phyloP scores from a whole-genome alignment of 148 eudicot genomes.

The Rhododendron henanense region DNA sequence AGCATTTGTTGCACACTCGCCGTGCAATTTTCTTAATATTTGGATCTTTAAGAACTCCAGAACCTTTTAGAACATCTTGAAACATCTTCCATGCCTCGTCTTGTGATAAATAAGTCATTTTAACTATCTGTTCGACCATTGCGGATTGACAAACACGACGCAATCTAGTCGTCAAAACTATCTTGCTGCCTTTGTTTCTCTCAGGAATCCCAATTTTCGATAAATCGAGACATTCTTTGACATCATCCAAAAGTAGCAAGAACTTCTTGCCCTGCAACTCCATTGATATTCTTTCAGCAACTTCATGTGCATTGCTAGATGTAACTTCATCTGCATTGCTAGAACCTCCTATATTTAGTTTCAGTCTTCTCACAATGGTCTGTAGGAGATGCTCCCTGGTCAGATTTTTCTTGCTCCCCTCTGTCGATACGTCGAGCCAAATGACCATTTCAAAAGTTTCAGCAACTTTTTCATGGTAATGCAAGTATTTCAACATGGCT shows the following conservation, averaged over 20 bases:
- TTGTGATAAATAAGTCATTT: too few species aligned
- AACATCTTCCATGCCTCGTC: too few species aligned
- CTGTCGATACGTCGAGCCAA: background rate
- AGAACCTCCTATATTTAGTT: background rate
- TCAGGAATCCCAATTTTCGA: background rate
- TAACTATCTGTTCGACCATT: too few species aligned
- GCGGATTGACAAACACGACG: background rate
- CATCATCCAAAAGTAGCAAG: too few species aligned
- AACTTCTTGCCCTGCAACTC: background rate
- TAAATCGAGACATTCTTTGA: constrained; percentile 7
- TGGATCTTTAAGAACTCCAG: too few species aligned
- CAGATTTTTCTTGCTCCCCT: constrained; percentile 2
- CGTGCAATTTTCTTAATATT: background rate
- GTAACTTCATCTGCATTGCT: background rate
- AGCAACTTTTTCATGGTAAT: too few species aligned
- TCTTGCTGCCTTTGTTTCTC: constrained; percentile 1
- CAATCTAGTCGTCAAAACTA: constrained; percentile 11
- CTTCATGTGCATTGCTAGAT: too few species aligned
- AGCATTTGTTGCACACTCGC: background rate
- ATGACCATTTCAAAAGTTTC: too few species aligned
- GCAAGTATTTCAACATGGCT: too few species aligned
- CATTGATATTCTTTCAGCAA: background rate
- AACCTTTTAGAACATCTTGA: too few species aligned
- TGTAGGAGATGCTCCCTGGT: constrained; percentile 1
- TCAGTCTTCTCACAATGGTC: constrained; percentile 4